phyloP scores from a whole-genome alignment of 176 grass and related monocot species.

The Phoenix dactylifera region DNA sequence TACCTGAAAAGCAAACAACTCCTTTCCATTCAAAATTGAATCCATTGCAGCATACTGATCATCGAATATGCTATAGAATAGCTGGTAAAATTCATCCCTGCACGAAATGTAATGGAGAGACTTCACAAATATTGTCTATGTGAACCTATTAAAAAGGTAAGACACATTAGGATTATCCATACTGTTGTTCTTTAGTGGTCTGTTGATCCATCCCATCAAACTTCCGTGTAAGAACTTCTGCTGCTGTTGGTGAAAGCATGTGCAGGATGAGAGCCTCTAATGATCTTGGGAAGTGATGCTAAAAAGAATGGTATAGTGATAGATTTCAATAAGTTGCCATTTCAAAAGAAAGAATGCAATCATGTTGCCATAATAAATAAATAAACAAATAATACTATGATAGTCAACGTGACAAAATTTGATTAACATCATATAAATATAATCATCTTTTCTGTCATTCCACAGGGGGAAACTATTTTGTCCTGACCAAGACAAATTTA shows the following conservation, averaged over 20 bases:
- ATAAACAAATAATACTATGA: too few species aligned
- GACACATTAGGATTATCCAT: slow-evolving; percentile 9
- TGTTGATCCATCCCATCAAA: slow-evolving; percentile 79
- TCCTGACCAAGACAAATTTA: too few species aligned
- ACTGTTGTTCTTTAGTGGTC: slow-evolving; percentile 78
- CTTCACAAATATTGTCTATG: slow-evolving; percentile 12
- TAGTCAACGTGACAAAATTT: too few species aligned
- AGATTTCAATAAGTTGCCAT: too few species aligned
- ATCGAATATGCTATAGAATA: slow-evolving; percentile 75
- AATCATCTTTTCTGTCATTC: too few species aligned
- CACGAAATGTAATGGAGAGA: background rate
- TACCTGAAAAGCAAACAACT: slow-evolving; percentile 86
- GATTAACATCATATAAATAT: too few species aligned
- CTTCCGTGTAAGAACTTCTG: slow-evolving; percentile 92
- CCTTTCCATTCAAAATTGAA: slow-evolving; percentile 71
- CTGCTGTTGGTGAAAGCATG: slow-evolving; percentile 62
- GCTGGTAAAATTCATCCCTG: slow-evolving; percentile 69
- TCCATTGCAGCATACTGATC: slow-evolving; percentile 80
- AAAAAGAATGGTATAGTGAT: slow-evolving; percentile 9
- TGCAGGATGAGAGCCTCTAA: slow-evolving; percentile 74
- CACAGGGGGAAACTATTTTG: too few species aligned
- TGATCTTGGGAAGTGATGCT: slow-evolving; percentile 85
- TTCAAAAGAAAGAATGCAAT: too few species aligned
- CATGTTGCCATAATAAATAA: too few species aligned
- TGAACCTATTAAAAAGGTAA: slow-evolving; percentile 2